Conservation (phyloP, 2,329 filamentous ascomycete species). For the Paraphaeosphaeria minitans region DNA sequence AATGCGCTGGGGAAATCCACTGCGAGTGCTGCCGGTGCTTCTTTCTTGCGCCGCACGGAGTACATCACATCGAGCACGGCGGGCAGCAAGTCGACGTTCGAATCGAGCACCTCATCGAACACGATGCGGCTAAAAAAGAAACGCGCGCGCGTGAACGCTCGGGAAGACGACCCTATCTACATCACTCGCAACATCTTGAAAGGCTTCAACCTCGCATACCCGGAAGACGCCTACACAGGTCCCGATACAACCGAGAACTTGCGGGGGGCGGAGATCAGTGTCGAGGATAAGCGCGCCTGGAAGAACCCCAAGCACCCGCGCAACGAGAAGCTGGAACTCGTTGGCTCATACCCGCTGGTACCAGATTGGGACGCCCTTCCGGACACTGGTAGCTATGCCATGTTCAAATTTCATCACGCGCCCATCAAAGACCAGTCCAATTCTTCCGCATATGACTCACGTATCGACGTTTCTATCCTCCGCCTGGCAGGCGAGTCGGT, state of each 20-base stretch:
- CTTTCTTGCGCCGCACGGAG: constrained; percentile 93
- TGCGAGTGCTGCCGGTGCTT: constrained; percentile 76
- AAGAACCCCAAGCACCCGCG: constrained; percentile 63
- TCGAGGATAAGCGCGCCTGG: constrained; percentile 64
- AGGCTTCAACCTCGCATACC: constrained; percentile 68
- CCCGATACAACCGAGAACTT: constrained; percentile 64
- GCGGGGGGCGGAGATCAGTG: constrained; percentile 58
- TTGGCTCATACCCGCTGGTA: constrained; percentile 65
- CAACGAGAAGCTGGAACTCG: constrained; percentile 61
- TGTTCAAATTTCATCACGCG: constrained; percentile 67
- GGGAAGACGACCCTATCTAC: constrained; percentile 63
- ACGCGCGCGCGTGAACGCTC: constrained; percentile 43
- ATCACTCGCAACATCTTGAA: constrained; percentile 66
- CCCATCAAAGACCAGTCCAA: constrained; percentile 55
- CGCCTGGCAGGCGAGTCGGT: constrained; percentile 60
- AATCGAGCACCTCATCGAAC: constrained; percentile 57
- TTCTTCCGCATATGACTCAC: constrained; percentile 57
- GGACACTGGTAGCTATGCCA: constrained; percentile 62
- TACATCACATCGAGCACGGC: constrained; percentile 72
- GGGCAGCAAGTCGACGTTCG: constrained; percentile 50
- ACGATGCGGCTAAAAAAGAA: constrained; percentile 48
- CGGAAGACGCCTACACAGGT: constrained; percentile 68
- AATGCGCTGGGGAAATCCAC: constrained; percentile 85
- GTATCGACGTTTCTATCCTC: constrained; percentile 64
- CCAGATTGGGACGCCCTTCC: constrained; percentile 66